phyloP scores from a whole-genome alignment of 352 stramenopile species.

The Globisporangium orthogonon region DNA sequence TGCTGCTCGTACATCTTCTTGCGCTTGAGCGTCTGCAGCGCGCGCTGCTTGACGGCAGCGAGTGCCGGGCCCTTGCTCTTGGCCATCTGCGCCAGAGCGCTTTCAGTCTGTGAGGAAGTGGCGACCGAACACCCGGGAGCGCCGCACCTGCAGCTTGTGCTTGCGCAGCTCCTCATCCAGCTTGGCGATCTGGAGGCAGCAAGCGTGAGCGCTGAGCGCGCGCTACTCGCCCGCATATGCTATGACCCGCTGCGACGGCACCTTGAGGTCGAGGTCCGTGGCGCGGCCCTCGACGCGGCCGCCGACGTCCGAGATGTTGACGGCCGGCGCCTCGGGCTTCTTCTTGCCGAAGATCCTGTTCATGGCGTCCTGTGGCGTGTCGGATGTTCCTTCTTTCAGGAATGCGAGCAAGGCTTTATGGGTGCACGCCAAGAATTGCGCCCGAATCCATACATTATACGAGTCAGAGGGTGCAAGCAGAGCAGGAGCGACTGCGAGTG shows the following conservation, averaged over 20 bases:
- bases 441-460: too few relatives aligned
- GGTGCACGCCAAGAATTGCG: background rate
- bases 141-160: conserved; percentile 56
- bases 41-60: conserved; percentile 78
- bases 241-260: conserved; percentile 9
- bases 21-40: conserved; percentile 81
- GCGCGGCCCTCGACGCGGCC: conserved; percentile 67
- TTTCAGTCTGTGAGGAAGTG: too few relatives aligned
- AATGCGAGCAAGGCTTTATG: too few relatives aligned
- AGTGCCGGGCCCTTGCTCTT: conserved; percentile 60
- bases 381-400: too few relatives aligned
- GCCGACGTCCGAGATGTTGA: conserved; percentile 81
- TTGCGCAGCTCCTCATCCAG: conserved; percentile 79
- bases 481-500: too few relatives aligned
- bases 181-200: conserved; percentile 52
- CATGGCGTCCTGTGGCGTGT: conserved; percentile 6
- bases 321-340: conserved; percentile 54
- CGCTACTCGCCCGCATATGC: too few relatives aligned
- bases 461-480: too few relatives aligned
- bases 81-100: conserved; percentile 39
- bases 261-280: conserved; percentile 77
- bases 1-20: conserved; percentile 89
- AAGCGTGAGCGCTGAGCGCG: background rate
- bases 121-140: too few relatives aligned
- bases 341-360: conserved; percentile 86